These are phyloP conservation scores for Naganishia kalamii DNA, from an alignment of 768 basidiomycete species.

Conservation along the genomic window DNA sequence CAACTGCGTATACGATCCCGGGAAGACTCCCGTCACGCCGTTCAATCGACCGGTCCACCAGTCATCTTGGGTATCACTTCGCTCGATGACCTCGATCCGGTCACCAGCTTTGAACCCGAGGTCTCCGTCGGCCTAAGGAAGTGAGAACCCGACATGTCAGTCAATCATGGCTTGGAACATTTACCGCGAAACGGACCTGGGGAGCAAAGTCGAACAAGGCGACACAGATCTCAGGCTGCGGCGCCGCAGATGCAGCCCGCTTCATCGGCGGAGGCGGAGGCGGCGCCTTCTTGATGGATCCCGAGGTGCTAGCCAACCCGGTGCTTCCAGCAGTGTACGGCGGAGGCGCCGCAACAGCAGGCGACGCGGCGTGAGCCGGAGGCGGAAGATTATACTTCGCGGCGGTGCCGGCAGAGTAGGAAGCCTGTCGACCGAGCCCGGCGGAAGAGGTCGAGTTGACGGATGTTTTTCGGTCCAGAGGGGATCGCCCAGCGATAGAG, in stretches of 20 bases:
- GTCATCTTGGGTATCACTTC: slow-evolving; percentile 65
- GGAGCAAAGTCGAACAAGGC: slow-evolving; percentile 93
- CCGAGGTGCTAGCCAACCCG: slow-evolving; percentile 44
- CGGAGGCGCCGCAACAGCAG: slow-evolving; percentile 50
- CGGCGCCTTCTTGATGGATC: slow-evolving; percentile 64
- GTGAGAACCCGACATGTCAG: background rate
- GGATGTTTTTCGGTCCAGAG: slow-evolving; percentile 26
- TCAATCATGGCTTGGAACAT: background rate
- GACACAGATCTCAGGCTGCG: slow-evolving; percentile 67
- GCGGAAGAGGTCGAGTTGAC: slow-evolving; percentile 25
- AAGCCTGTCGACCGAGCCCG: slow-evolving; percentile 50
- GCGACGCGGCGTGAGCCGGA: slow-evolving; percentile 29
- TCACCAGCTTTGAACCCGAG: slow-evolving; percentile 71
- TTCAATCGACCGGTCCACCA: slow-evolving; percentile 76
- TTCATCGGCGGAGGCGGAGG: slow-evolving; percentile 90
- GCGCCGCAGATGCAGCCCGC: slow-evolving; percentile 70
- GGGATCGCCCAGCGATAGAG: slow-evolving; percentile 21
- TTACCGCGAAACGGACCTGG: slow-evolving; percentile 54
- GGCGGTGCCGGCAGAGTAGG: slow-evolving; percentile 43
- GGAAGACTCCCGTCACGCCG: slow-evolving; percentile 68
- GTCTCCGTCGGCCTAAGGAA: slow-evolving; percentile 69
- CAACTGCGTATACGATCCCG: slow-evolving; percentile 48
- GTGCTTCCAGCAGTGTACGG: slow-evolving; percentile 50
- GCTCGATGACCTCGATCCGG: slow-evolving; percentile 64
- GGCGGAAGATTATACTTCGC: slow-evolving; percentile 31